Evolutionary conservation across 352 stramenopile genomes (phyloP), one percentile per base, ranked within the genome.

Genomic region (Pythium brachiatum): DNA sequence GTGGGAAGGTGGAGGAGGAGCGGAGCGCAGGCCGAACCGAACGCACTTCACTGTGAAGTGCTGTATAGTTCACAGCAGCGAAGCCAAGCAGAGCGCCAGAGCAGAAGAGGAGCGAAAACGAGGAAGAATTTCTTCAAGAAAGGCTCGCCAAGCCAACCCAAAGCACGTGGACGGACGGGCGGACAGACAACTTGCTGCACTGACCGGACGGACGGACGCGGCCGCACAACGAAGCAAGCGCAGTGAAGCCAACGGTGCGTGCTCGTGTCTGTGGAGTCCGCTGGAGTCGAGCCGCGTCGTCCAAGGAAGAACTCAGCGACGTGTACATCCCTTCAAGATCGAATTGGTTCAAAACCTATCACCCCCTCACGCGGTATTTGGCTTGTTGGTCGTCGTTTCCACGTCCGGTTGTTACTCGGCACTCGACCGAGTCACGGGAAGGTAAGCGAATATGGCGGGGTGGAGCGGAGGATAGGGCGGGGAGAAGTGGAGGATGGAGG

Each of bases 301-400:
- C n/a, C 41, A 7, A 27, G 7, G 41, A 48, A 48, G 41, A 48
- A 48, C 41, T 48, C 41, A 48, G 41, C 41, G 41, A n/a, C 41
- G n/a, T 48, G n/a, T 48, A 18, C 41, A 48, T 48, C 41, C 41
- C 41, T 18, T 48, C 41, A 48, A 26, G 41, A 48, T 48, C 41
- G 41, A 48, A 48, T 48, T 48, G 41, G 18, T 18, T 48, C 2
- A 13, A 27, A 48, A 48, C 20, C 41, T 7, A 16, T 7, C 16
- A 26, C 41, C 9, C n/a, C 4, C 16, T 5, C 38, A 34, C 29
- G 29, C 29, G 5, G 9, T 34, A 34, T 34, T 34, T 5, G 29
- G 9, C 29, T 5, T 34, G 29, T 5, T 34, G 29, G 41, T 48
- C 20, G 41, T 48, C 11, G 13, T 25, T 23, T 20, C 38, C 38